phyloP scores from a whole-genome alignment of 108 stramenopile genomes.

The Cyclotella cryptica region DNA sequence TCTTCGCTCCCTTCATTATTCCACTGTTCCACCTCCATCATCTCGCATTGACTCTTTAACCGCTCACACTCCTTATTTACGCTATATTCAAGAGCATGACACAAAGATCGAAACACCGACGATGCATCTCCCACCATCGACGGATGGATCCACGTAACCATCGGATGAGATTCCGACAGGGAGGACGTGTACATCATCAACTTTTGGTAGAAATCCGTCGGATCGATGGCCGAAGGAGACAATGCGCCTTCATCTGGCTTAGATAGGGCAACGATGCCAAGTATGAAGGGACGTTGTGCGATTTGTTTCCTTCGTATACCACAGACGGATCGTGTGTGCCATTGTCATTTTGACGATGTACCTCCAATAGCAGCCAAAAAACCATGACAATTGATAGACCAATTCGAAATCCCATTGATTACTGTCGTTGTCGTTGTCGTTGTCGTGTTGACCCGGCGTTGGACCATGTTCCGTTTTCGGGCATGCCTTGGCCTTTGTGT shows the following conservation, averaged over 20 bases:
- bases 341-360: too few relatives aligned
- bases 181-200: constrained; percentile 15
- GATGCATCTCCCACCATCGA: constrained; percentile 44
- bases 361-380: constrained; percentile 43
- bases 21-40: constrained; percentile 17
- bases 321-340: too few relatives aligned
- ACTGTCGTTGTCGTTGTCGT: too few relatives aligned
- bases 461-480: too few relatives aligned
- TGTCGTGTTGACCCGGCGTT: too few relatives aligned
- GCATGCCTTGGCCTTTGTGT: too few relatives aligned
- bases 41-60: constrained; percentile 2
- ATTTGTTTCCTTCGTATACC: too few relatives aligned
- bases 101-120: constrained; percentile 42
- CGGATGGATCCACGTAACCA: constrained; percentile 18
- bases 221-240: constrained; percentile 39
- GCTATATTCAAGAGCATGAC: constrained; percentile 26
- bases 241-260: too few relatives aligned
- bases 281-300: too few relatives aligned
- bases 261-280: too few relatives aligned
- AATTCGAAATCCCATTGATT: constrained; percentile 25
- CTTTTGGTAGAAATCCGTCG: constrained; percentile 35
- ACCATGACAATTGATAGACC: constrained; percentile 40
- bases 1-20: constrained; percentile 18
- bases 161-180: constrained; percentile 2
- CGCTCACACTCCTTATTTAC: constrained; percentile 24